These are phyloP conservation scores for Calamus simplicifolius DNA, from an alignment of 176 grass and related monocot genomes.

Conservation along the genomic window DNA sequence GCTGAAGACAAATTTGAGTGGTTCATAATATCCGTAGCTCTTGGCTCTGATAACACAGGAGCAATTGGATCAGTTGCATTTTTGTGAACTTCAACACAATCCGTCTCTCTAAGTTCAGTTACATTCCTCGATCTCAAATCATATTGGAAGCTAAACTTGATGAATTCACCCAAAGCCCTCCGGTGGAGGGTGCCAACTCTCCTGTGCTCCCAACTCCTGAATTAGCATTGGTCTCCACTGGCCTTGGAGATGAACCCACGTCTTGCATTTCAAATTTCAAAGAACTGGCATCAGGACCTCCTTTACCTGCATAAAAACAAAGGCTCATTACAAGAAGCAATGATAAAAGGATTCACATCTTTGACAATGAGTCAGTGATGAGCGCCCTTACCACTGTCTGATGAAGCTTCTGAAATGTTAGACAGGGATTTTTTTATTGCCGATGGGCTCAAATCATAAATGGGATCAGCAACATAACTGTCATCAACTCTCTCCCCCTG, in stretches of 20 bases:
- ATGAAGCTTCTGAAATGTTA: too few relatives aligned
- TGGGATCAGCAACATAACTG: too few relatives aligned
- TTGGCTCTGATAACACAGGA: not conserved
- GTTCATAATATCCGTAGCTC: constrained; percentile 1
- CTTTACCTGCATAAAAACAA: constrained; percentile 39
- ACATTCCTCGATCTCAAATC: constrained; percentile 26
- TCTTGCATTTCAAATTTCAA: constrained; percentile 11
- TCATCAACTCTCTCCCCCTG: too few relatives aligned
- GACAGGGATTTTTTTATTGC: too few relatives aligned
- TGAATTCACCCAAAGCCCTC: not conserved
- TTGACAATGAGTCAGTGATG: too few relatives aligned
- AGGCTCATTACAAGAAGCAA: constrained; percentile 12
- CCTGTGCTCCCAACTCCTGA: not conserved
- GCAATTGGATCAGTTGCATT: not conserved
- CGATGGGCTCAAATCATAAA: too few relatives aligned
- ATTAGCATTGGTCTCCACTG: constrained; percentile 5
- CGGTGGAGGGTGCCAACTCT: not conserved
- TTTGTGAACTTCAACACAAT: not conserved
- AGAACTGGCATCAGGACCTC: constrained; percentile 29
- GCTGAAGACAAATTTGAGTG: constrained; percentile 4
- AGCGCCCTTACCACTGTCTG: too few relatives aligned
- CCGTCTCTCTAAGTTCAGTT: constrained; percentile 12
- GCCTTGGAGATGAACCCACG: constrained; percentile 33
- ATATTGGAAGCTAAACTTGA: constrained; percentile 8
- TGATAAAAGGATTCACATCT: not conserved